These are phyloP conservation scores for Sophora flavescens DNA, from an alignment of 306 rosid species.

Conservation along the genomic window DNA sequence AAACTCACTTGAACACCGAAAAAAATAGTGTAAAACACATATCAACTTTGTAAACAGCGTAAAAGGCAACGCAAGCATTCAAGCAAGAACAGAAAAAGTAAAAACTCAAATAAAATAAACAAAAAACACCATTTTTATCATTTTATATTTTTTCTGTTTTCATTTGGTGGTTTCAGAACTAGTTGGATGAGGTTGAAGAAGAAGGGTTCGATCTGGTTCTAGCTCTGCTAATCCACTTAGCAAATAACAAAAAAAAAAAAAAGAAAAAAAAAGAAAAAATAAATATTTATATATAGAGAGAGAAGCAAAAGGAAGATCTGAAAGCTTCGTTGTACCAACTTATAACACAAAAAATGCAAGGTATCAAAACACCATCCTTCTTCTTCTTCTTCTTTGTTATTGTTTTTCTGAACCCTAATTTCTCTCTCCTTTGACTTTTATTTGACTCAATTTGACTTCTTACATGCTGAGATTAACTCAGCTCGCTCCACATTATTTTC, in stretches of 20 bases:
- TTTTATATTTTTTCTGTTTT: neutral
- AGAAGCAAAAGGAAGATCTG: constrained; percentile 52
- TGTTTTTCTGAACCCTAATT: constrained; percentile 53
- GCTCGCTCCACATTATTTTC: constrained; percentile 27
- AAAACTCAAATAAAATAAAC: constrained; percentile 23
- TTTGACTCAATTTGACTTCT: constrained; percentile 49
- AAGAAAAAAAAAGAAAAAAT: neutral
- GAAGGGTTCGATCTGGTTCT: constrained; percentile 42
- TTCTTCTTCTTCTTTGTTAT: constrained; percentile 12
- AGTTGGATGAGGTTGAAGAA: constrained; percentile 36
- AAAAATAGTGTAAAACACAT: neutral
- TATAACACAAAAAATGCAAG: constrained; percentile 56
- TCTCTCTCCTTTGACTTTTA: constrained; percentile 49
- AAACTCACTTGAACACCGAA: too few species aligned
- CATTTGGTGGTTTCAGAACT: constrained; percentile 20
- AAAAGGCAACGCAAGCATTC: constrained; percentile 37
- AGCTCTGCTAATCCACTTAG: constrained; percentile 9
- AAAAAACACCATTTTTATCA: neutral
- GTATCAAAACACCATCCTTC: constrained; percentile 40
- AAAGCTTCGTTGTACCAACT: constrained; percentile 47
- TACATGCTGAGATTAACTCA: constrained; percentile 4
- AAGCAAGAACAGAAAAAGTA: constrained; percentile 44
- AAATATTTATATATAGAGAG: neutral
- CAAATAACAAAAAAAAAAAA: neutral
- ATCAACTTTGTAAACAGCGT: neutral